phyloP scores from a whole-genome alignment of 257 asterid species.

The Cruciata laevipes region DNA sequence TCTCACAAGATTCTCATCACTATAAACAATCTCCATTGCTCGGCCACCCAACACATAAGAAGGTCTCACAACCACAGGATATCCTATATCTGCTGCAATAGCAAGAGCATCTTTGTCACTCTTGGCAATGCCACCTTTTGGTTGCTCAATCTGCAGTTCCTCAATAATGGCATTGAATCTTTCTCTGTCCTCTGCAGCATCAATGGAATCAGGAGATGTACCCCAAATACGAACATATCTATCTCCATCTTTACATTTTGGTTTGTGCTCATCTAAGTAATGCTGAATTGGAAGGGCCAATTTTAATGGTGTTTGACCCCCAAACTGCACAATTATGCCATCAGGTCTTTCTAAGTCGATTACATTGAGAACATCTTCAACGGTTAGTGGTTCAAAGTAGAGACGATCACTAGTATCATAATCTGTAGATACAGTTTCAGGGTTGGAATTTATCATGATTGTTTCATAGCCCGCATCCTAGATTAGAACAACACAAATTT shows the following conservation, averaged over 20 bases:
- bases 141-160: slow-evolving; percentile 87
- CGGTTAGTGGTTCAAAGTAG: slow-evolving; percentile 93
- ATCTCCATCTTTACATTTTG: slow-evolving; percentile 50
- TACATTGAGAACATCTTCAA: slow-evolving; percentile 84
- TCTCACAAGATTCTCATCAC: slow-evolving; percentile 67
- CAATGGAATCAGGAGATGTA: slow-evolving; percentile 91
- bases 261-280: slow-evolving; percentile 58
- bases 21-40: slow-evolving; percentile 96
- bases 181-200: slow-evolving; percentile 96
- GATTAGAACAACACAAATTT: slow-evolving; percentile 10
- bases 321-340: slow-evolving; percentile 96
- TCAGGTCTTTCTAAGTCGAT: slow-evolving; percentile 94
- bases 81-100: slow-evolving; percentile 83
- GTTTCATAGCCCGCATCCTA: slow-evolving; percentile 95
- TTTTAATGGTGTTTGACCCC: slow-evolving; percentile 95
- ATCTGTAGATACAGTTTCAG: slow-evolving; percentile 95
- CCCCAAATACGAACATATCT: slow-evolving; percentile 92
- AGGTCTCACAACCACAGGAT: slow-evolving; percentile 95
- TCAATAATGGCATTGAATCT: slow-evolving; percentile 74
- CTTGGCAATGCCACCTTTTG: slow-evolving; percentile 93
- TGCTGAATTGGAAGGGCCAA: slow-evolving; percentile 77
- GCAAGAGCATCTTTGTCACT: slow-evolving; percentile 86
- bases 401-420: slow-evolving; percentile 96
- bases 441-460: slow-evolving; percentile 98
- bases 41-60: slow-evolving; percentile 96